phyloP scores from a whole-genome alignment of 768 basidiomycete genomes.

The Pleurotus citrinopileatus region DNA sequence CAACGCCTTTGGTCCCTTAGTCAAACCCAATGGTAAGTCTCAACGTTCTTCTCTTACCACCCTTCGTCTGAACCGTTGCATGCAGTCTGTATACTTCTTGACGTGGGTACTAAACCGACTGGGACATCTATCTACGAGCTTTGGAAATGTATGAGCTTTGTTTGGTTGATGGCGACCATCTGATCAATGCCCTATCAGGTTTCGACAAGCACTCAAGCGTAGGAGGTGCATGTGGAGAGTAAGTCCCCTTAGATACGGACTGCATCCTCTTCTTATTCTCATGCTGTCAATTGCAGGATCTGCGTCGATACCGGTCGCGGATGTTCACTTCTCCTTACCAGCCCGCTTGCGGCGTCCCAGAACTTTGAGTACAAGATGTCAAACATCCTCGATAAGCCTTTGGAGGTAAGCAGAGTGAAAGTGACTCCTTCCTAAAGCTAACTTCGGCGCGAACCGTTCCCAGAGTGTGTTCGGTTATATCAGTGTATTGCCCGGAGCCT shows the following conservation, averaged over 20 bases:
- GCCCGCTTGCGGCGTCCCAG: constrained; percentile 87
- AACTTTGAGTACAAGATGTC: constrained; percentile 99
- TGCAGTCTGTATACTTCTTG: constrained; percentile 83
- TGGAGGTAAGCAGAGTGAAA: constrained; percentile 81
- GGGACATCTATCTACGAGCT: constrained; percentile 94
- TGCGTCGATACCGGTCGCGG: constrained; percentile 79
- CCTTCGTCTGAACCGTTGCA: constrained; percentile 6
- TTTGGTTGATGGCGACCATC: background rate
- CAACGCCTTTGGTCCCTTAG: constrained; percentile 88
- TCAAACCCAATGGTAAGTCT: constrained; percentile 72
- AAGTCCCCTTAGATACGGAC: constrained; percentile 16
- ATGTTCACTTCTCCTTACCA: constrained; percentile 67
- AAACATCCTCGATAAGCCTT: constrained; percentile 93
- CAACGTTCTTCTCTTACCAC: background rate
- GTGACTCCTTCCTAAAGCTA: no score
- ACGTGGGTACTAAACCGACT: constrained; percentile 95
- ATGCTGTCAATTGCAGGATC: constrained; percentile 42
- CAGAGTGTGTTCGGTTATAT: constrained; percentile 85
- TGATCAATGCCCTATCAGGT: constrained; percentile 29
- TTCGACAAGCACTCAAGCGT: constrained; percentile 85
- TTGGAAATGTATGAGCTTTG: constrained; percentile 69
- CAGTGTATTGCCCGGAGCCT: constrained; percentile 87
- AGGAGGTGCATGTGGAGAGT: constrained; percentile 96
- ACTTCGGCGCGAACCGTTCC: no score
- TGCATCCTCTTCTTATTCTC: background rate